Conservation (phyloP, 164 flowering plant species). For the Echeveria elegans region DNA sequence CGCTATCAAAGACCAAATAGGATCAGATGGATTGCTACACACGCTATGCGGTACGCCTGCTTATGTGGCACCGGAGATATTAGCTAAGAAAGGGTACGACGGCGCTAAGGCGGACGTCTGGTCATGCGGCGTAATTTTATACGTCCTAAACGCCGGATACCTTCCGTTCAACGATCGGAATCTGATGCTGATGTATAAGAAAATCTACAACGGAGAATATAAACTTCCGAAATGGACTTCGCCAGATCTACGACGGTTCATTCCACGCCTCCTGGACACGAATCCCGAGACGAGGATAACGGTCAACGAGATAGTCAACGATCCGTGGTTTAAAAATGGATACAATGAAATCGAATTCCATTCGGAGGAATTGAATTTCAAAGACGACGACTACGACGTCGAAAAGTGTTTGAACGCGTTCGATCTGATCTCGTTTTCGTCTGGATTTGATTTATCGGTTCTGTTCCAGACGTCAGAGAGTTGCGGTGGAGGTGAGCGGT, state of each 20-base stretch:
- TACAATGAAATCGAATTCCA: constrained; percentile 5
- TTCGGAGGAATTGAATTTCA: background rate
- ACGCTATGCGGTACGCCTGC: constrained; percentile 70
- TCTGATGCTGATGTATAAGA: constrained; percentile 57
- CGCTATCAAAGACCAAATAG: constrained; percentile 40
- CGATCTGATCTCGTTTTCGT: constrained; percentile 50
- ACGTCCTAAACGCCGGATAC: constrained; percentile 52
- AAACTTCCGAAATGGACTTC: constrained; percentile 60
- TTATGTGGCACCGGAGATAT: constrained; percentile 63
- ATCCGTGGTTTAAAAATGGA: constrained; percentile 56
- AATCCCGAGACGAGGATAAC: constrained; percentile 51
- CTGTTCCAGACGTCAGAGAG: constrained; percentile 7
- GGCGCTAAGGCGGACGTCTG: constrained; percentile 62
- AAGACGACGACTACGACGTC: constrained; percentile 15
- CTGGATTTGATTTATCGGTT: constrained; percentile 40
- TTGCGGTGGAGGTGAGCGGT: constrained; percentile 20
- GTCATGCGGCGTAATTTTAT: constrained; percentile 62
- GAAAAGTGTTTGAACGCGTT: constrained; percentile 43
- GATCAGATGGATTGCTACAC: constrained; percentile 39
- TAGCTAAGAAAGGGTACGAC: constrained; percentile 45
- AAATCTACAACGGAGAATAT: constrained; percentile 54
- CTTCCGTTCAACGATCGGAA: constrained; percentile 60
- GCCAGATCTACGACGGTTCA: constrained; percentile 31
- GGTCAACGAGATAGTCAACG: constrained; percentile 38
- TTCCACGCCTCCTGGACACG: constrained; percentile 38